These are phyloP conservation scores for Mycena epipterygia DNA, from an alignment of 768 basidiomycete genomes.

Conservation along the genomic window DNA sequence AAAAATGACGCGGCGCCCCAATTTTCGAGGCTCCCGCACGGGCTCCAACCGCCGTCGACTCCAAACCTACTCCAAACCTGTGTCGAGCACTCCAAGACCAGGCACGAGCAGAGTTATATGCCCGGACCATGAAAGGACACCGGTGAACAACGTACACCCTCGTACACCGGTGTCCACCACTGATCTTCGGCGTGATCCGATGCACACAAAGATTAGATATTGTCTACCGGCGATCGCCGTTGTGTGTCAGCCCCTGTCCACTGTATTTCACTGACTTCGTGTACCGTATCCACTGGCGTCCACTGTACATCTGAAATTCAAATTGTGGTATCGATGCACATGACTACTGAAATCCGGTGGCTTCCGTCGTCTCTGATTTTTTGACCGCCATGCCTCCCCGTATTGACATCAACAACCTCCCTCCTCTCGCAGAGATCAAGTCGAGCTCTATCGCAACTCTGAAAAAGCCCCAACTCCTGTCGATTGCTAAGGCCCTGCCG, in stretches of 20 bases:
- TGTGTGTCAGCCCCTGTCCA: not conserved
- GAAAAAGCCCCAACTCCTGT: not conserved
- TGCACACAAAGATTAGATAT: not conserved
- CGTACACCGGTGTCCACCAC: not conserved
- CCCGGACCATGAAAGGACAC: conserved; percentile 4
- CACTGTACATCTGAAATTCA: too few relatives aligned
- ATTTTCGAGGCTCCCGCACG: too few relatives aligned
- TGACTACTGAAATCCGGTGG: not conserved
- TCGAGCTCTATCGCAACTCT: not conserved
- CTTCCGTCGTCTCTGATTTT: not conserved
- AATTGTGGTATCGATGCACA: not conserved
- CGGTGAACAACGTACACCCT: not conserved
- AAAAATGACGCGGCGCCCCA: too few relatives aligned
- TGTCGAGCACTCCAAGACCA: too few relatives aligned
- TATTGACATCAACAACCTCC: not conserved
- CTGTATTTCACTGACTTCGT: too few relatives aligned
- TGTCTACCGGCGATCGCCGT: not conserved
- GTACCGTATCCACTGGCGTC: too few relatives aligned
- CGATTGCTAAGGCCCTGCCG: not conserved
- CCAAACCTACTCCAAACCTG: too few relatives aligned
- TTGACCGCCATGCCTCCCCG: not conserved
- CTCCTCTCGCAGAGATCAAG: not conserved
- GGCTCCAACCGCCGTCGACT: too few relatives aligned
- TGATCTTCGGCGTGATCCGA: too few relatives aligned
- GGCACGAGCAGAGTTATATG: too few relatives aligned